Base-by-base conservation (phyloP, 176 grass and related monocot species). In the Puya raimondii region DNA sequence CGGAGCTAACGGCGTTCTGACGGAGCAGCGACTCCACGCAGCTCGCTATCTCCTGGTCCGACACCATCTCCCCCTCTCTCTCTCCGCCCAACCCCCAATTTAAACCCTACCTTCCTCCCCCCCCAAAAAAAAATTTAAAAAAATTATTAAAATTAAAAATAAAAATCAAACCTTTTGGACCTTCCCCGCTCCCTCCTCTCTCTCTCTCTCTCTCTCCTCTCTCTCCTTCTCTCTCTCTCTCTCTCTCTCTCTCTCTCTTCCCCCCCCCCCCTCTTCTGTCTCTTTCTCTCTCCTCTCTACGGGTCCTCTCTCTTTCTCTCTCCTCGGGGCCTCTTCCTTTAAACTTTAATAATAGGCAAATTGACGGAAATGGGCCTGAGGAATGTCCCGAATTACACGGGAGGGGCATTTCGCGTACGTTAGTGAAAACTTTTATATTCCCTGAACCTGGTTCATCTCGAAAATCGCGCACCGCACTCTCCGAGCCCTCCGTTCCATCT, bases 21-120 rank as follows among this genome's bases (percentile, higher is more conserved):
- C 82, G 84, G 51, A 99, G 86, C 10, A 93, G 11, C n/a, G 82
- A 77, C 75, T 91, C 84, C 67, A 99, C 87, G 63, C 80, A 99
- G 68, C 79, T 69, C 23, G 86, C 87, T 48, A 99, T 81, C 77
- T 99, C 89, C 70, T 99, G 87, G 78, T 99, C 87, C 49, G 87
- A 92, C 64, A 91, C 78, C 94, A 92, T 90, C 21, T 61, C 33
- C 33, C 33, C 4, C 33, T 42, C 33, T 42, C 33, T 42, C 33
- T 42, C 33, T 42, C 33, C 33, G 29, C 33, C 33, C 33, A 7
- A 7, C 33, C 33, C 33, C 33, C 33, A 42, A 42, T 42, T 42
- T 42, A 42, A 42, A 42, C 33, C 33, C 33, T 42, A 42, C 4
- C 33, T 42, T 5, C 33, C 33, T 42, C 33, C 33, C 33, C 33